Evolutionary conservation across 257 asterid species (phyloP), one percentile per base, ranked within the genome.

Genomic region (Rehmannia glutinosa): DNA sequence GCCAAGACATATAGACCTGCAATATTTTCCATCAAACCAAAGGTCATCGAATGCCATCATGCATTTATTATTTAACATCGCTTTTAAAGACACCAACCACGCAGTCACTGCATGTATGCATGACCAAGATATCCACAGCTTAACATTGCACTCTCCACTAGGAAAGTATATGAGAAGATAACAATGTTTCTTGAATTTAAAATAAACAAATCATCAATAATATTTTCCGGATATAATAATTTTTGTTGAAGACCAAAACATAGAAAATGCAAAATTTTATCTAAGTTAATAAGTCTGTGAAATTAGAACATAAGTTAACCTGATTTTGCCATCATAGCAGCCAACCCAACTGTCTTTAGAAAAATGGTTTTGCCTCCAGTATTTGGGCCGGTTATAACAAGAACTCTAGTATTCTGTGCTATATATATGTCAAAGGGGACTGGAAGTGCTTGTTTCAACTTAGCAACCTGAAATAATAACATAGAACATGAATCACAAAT

Each of bases 241-340:
- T 21, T 32, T 23, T 51, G 35, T 16, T 21, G 32, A 51, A 25
- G 35, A 51, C 28, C 58, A 51, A 21, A 51, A 51, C 35, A 51
- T 9, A 51, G 58, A 24, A 51, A 51, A 23, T 51, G 17, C 35
- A 23, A 51, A 51, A 15, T 3, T 17, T 21, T 51, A 24, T 23
- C 15, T 16, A 54, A 54, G 61, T 46, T 8, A 67, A 66, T 9
- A 57, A 43, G 53, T 38, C 12, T 43, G 53, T 5, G 52, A 21
- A 38, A 51, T 41, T 23, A 35, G 47, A 32, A 56, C 25, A 70
- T 12, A 36, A 60, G 56, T 53, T 73, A 51, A 91, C 99, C 99
- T 73, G 99, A 94, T 78, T 91, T 94, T 72, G 99, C 99, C 99
- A 94, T 94, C 97, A 94, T 80, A 62, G 90, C 94, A 77, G 99